Conservation (phyloP, 192 early-diverging fungal genomes). For the Coemansia sp. region DNA sequence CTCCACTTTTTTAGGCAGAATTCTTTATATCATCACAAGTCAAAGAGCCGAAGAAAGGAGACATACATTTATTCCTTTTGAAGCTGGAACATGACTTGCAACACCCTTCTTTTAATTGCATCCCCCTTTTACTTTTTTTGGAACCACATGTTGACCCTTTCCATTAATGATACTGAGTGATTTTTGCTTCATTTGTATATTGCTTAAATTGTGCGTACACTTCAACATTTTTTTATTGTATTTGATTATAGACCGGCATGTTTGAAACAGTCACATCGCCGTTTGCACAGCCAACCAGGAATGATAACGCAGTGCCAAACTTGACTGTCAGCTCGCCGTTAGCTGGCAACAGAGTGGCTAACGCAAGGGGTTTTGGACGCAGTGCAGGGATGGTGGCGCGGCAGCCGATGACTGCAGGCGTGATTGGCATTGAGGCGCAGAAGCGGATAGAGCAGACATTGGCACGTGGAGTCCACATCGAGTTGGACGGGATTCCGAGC, state of each 20-base stretch:
- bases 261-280: conserved; percentile 8
- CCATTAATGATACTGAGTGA: background rate
- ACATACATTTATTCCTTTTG: background rate
- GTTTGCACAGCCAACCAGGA: conserved; percentile 12
- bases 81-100: background rate
- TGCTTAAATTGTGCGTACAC: background rate
- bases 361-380: background rate
- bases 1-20: background rate
- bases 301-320: background rate
- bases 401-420: conserved; percentile 15
- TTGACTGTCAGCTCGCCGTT: background rate
- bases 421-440: conserved; percentile 25
- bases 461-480: conserved; percentile 38
- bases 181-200: background rate
- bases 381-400: conserved; percentile 10
- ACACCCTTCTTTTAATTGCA: too few species aligned
- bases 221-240: background rate
- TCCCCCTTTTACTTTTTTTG: background rate
- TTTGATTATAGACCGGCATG: conserved; percentile 31
- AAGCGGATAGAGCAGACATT: conserved; percentile 38
- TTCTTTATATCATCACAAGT: background rate
- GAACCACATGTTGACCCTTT: background rate
- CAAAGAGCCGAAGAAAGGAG: background rate
- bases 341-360: background rate
- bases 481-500: conserved; percentile 46